Conservation (phyloP, 768 basidiomycete genomes). For the Kondoa malvinella region DNA sequence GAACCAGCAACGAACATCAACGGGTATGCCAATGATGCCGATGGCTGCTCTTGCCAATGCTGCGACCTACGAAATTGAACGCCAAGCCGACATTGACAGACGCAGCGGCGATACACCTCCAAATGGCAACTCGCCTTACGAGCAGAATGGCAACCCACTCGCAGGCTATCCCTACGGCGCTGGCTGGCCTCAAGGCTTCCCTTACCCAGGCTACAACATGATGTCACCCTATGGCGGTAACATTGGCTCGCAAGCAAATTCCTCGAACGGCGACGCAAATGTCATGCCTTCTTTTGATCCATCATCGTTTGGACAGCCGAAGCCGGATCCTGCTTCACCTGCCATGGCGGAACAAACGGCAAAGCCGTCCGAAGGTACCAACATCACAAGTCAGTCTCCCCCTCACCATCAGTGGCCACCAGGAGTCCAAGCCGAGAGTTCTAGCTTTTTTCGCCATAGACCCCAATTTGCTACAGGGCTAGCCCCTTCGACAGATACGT, state of each 20-base stretch:
- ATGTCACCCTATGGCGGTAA: background rate
- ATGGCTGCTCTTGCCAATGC: conserved; percentile 18
- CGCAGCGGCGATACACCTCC: conserved; percentile 1
- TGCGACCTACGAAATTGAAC: conserved; percentile 16
- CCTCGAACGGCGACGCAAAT: background rate
- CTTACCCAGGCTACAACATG: background rate
- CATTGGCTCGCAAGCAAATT: background rate
- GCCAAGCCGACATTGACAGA: conserved; percentile 10
- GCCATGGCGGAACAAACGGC: conserved; percentile 1
- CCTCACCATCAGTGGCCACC: conserved; percentile 9
- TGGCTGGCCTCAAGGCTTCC: background rate
- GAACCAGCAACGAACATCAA: background rate
- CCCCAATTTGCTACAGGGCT: conserved; percentile 12
- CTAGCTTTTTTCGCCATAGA: conserved; percentile 13
- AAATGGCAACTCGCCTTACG: background rate
- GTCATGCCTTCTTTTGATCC: background rate
- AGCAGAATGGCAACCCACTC: background rate
- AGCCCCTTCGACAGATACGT: conserved; percentile 14
- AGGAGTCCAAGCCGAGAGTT: conserved; percentile 9
- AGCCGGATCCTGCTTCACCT: background rate
- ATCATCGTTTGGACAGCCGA: conserved; percentile 10
- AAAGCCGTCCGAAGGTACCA: background rate
- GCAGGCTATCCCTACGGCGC: background rate
- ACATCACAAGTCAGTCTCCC: conserved; percentile 9
- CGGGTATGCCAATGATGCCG: conserved; percentile 10